A percentile compares a stretch with the other conserved stretches of the same genome.
phyloP scores from a whole-genome alignment of 805 yeast genomes.

The Pichia heedii region DNA sequence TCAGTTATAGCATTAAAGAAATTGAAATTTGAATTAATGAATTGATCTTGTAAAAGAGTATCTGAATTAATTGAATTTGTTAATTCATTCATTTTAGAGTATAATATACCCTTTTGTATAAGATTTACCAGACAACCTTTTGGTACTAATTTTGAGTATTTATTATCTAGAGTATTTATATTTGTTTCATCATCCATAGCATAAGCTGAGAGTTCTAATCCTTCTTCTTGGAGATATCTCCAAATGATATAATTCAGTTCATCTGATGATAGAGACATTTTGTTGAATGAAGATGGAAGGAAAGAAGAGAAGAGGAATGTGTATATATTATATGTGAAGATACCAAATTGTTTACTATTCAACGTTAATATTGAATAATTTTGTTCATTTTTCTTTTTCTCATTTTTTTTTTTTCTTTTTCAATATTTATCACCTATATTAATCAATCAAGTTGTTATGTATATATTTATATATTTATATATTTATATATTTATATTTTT shows the following conservation, averaged over 20 bases:
- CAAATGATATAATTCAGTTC: constrained; percentile 87
- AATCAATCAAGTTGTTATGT: too few species aligned
- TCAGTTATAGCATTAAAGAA: constrained; percentile 43
- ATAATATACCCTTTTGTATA: constrained; percentile 79
- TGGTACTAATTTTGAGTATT: constrained; percentile 46
- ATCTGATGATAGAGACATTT: constrained; percentile 67
- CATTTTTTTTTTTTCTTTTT: too few species aligned
- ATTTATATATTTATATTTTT: too few species aligned
- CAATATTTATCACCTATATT: too few species aligned
- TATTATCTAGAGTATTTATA: constrained; percentile 47
- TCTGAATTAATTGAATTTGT: constrained; percentile 13
- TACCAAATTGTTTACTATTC: too few species aligned
- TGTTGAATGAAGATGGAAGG: too few species aligned
- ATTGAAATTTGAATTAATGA: constrained; percentile 31
- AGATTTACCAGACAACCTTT: constrained; percentile 74
- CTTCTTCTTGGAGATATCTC: constrained; percentile 86
- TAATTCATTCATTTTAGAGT: constrained; percentile 58
- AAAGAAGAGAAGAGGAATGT: too few species aligned
- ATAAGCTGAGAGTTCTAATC: constrained; percentile 65
- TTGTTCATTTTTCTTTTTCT: too few species aligned
- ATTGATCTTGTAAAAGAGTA: constrained; percentile 15
- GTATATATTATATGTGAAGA: too few species aligned
- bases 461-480: too few species aligned
- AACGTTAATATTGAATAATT: too few species aligned
- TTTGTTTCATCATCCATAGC: constrained; percentile 72